Percentiles rank a stretch among this genome's conserved stretches.
phyloP scores from a whole-genome alignment of 164 flowering plant genomes.

The Litsea cubeba region DNA sequence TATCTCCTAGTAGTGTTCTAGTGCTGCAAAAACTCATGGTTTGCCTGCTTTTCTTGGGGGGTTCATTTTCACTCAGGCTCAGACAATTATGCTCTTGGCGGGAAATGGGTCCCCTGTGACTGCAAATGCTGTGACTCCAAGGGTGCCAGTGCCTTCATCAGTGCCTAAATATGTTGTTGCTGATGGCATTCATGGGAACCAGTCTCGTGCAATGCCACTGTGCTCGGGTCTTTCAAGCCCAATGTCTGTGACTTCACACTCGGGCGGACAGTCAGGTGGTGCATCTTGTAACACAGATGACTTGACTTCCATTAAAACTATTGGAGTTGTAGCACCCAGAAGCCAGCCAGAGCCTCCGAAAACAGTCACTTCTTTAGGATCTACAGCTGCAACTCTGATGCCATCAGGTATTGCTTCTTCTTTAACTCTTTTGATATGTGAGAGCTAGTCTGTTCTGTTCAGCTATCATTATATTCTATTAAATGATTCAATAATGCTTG shows the following conservation, averaged over 20 bases:
- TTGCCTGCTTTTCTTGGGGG: neutral
- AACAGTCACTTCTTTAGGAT: conserved; percentile 19
- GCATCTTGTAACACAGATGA: conserved; percentile 55
- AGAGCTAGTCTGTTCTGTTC: neutral
- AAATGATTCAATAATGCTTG: neutral
- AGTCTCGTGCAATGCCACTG: conserved; percentile 28
- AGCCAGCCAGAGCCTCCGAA: conserved; percentile 42
- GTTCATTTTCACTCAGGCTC: conserved; percentile 45
- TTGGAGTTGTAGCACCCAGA: conserved; percentile 30
- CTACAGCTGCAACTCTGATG: conserved; percentile 38
- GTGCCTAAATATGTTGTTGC: conserved; percentile 25
- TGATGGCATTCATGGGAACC: conserved; percentile 42
- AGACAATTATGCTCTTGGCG: conserved; percentile 83
- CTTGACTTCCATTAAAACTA: conserved; percentile 29
- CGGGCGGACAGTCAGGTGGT: conserved; percentile 45
- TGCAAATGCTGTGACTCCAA: conserved; percentile 20
- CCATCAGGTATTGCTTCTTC: conserved; percentile 47
- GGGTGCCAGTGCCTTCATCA: conserved; percentile 35
- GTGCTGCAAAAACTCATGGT: neutral
- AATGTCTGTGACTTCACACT: conserved; percentile 55
- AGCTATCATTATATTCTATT: neutral
- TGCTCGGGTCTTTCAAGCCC: conserved; percentile 62
- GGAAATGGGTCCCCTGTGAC: conserved; percentile 48
- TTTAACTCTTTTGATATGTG: neutral
- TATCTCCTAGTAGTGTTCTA: too few relatives aligned